Evolutionary conservation across 2,329 filamentous ascomycete genomes (phyloP), one percentile per base, ranked within the genome.

Genomic region (Chlorencoelia australis): DNA sequence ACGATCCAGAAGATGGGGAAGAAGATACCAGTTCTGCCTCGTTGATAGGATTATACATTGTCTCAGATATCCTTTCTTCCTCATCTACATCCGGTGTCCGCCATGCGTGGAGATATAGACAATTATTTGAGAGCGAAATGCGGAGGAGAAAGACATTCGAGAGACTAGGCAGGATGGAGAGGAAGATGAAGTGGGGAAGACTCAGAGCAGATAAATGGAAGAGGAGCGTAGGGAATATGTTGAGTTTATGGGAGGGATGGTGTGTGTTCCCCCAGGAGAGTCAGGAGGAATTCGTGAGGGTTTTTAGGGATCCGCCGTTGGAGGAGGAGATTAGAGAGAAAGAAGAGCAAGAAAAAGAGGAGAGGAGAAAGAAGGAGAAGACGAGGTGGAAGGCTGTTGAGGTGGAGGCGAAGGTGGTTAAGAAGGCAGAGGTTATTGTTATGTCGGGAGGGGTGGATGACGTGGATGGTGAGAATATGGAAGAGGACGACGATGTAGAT

Each of bases 41-140:
- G 48, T 67, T 94, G 2, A 79, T 94, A 14, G 88, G 75, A 2
- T 67, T 96, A 3, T 94, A 93, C 54, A 67, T 91, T 34, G 71
- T 84, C 33, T 77, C 71, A 19, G 79, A 84, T 54, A 75, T 84
- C 33, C 67, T 82, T 11, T 75, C 74, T 1, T 73, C 75, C 5
- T 76, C 71, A 4, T 69, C 73, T 4, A 77, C 70, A 2, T 69
- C 71, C 31, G 75, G 76, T 9, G 73, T 80, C 7, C 65, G 74
- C 4, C 75, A 79, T 51, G 75, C 76, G 2, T 84, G 79, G 75
- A 72, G 78, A 36, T 84, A 82, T 50, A 66, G 79, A 17, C 67
- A 72, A 33, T 64, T 79, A 9, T 79, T 84, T 46, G 79, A 81
- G 50, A 59, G 64, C 2, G 69, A 72, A 2, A 60, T 85, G 11